Conservation (phyloP, 1,139 yeast species). For the Hansenula anomala region DNA sequence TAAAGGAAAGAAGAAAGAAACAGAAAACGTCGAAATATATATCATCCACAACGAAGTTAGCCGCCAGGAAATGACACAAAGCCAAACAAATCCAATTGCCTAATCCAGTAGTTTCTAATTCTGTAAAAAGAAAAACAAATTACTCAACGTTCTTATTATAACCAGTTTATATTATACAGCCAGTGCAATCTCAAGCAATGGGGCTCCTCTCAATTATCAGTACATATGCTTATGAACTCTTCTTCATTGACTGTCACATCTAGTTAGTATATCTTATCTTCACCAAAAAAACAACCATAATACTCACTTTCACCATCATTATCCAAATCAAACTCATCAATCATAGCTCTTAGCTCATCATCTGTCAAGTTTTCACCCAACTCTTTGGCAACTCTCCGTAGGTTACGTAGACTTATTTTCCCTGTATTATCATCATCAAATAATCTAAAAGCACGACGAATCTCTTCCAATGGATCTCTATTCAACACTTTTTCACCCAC, state of each 20-base stretch:
- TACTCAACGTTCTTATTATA: too few species aligned
- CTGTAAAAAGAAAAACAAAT: too few species aligned
- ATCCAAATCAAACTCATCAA: slow-evolving; percentile 94
- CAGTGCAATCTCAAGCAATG: background rate
- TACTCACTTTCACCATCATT: slow-evolving; percentile 77
- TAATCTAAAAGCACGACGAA: slow-evolving; percentile 80
- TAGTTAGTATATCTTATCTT: slow-evolving; percentile 15
- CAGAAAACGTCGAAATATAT: too few species aligned
- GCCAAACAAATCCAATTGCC: too few species aligned
- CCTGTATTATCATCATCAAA: slow-evolving; percentile 92
- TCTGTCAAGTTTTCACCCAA: slow-evolving; percentile 90
- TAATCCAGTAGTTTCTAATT: too few species aligned
- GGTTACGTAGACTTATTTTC: slow-evolving; percentile 72
- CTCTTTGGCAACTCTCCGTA: slow-evolving; percentile 88
- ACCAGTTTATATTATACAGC: too few species aligned
- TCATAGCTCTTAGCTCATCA: slow-evolving; percentile 93
- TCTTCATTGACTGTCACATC: slow-evolving; percentile 55
- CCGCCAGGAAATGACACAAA: too few species aligned
- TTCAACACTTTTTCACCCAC: slow-evolving; percentile 36
- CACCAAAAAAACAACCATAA: slow-evolving; percentile 18
- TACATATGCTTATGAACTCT: slow-evolving; percentile 88
- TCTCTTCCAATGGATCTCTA: slow-evolving; percentile 91
- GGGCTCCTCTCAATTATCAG: slow-evolving; percentile 40
- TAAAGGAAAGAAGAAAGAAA: too few species aligned
- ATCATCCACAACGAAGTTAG: too few species aligned